These are phyloP conservation scores for Taiwanofungus camphoratus DNA, from an alignment of 1,284 basidiomycete genomes.

Conservation along the genomic window DNA sequence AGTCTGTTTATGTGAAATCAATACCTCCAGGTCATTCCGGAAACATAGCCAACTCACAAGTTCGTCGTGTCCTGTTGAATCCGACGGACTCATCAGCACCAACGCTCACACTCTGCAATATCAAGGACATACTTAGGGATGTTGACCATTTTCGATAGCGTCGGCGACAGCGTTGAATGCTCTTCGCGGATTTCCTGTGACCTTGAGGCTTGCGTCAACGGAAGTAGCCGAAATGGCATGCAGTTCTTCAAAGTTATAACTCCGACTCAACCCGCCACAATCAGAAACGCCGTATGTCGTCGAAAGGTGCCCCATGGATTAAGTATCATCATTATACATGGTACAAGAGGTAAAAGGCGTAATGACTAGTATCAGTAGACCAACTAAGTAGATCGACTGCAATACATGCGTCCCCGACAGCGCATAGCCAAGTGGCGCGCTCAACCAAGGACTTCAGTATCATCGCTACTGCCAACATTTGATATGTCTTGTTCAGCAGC, in stretches of 20 bases:
- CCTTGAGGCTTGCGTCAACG: constrained; percentile 14
- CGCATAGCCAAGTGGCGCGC: too few relatives aligned
- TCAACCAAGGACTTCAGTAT: too few relatives aligned
- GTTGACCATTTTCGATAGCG: constrained; percentile 76
- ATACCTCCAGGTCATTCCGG: constrained; percentile 9
- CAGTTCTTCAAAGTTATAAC: constrained; percentile 27
- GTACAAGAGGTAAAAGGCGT: too few relatives aligned
- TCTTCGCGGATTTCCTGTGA: constrained; percentile 21
- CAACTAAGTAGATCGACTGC: too few relatives aligned
- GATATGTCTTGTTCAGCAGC: too few relatives aligned
- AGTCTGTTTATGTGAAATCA: constrained; percentile 50
- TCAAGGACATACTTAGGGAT: constrained; percentile 71
- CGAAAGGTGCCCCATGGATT: too few relatives aligned
- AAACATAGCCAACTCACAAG: constrained; percentile 52
- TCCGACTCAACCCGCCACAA: constrained; percentile 23
- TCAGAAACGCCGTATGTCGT: too few relatives aligned
- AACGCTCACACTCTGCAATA: constrained; percentile 4
- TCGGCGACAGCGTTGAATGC: constrained; percentile 25
- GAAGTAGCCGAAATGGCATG: constrained; percentile 23
- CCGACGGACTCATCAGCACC: constrained; percentile 18
- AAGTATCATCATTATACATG: too few relatives aligned
- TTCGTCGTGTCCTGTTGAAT: constrained; percentile 69
- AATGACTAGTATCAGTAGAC: too few relatives aligned
- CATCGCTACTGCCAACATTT: too few relatives aligned
- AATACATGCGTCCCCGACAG: too few relatives aligned